These are phyloP conservation scores for Closterium sp. DNA, from an alignment of 139 green algal genomes.

Conservation along the genomic window DNA sequence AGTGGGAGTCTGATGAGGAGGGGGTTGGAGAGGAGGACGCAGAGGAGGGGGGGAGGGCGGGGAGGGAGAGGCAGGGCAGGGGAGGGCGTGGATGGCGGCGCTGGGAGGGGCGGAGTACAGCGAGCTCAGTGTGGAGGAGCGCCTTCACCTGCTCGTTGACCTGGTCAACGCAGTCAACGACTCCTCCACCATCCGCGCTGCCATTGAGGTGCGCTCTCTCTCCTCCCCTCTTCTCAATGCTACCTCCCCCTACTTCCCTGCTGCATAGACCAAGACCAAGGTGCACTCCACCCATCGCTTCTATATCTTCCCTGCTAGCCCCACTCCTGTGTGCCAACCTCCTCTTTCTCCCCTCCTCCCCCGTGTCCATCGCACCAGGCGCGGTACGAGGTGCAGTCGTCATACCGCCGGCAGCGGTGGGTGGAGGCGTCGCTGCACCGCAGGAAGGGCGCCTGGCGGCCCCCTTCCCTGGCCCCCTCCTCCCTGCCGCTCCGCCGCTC, in stretches of 20 bases:
- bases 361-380: neutral
- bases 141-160: conserved; percentile 23
- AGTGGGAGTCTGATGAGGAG: conserved; percentile 10
- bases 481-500: neutral
- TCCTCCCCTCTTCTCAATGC: too few species aligned
- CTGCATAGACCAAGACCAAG: too few species aligned
- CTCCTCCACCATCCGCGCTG: conserved; percentile 18
- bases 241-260: too few species aligned
- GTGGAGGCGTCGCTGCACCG: neutral
- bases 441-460: neutral
- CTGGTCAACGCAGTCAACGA: conserved; percentile 53
- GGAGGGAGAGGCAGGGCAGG: conserved; percentile 35
- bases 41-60: conserved; percentile 44
- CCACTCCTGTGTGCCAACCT: neutral
- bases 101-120: conserved; percentile 38
- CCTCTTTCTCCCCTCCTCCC: neutral
- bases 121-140: conserved; percentile 45
- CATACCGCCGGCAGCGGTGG: neutral
- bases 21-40: conserved; percentile 21
- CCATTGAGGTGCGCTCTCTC: conserved; percentile 23
- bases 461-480: neutral
- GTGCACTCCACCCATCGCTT: too few species aligned
- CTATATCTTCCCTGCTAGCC: too few species aligned
- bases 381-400: neutral
- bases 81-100: conserved; percentile 44